Evolutionary conservation across 345 rosid genomes (phyloP).

Genomic region (Dimocarpus longan): DNA sequence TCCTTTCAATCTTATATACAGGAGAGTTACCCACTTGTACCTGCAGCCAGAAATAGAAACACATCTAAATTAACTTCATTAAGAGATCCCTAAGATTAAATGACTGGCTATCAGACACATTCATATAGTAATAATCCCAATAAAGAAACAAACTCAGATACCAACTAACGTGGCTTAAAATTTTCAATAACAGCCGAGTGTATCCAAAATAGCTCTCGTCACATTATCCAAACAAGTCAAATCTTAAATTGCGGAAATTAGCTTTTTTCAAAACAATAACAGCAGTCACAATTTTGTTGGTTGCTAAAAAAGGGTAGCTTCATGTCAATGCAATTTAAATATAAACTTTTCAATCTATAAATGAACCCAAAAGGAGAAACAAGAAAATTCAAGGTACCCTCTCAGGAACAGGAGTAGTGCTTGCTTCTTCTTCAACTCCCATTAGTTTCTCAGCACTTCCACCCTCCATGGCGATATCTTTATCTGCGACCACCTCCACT

Average conservation of each 20-base stretch:
- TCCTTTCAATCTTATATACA: constrained; percentile 75
- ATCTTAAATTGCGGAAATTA: neutral
- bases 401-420: constrained; percentile 82
- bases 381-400: constrained; percentile 51
- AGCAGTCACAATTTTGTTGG: constrained; percentile 1
- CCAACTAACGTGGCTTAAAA: neutral
- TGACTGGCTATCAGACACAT: too few species aligned
- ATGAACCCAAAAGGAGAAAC: neutral
- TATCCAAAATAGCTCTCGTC: neutral
- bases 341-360: neutral
- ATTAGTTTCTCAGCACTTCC: constrained; percentile 71
- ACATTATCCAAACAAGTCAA: neutral
- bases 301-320: neutral
- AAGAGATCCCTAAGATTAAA: neutral
- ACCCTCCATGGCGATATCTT: constrained; percentile 80
- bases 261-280: neutral
- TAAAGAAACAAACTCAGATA: neutral
- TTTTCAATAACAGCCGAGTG: neutral
- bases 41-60: constrained; percentile 37
- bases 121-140: neutral
- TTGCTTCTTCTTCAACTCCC: constrained; percentile 83
- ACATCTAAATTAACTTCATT: neutral
- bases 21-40: constrained; percentile 95
- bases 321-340: neutral
- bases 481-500: constrained; percentile 76